A percentile compares a stretch with the other conserved stretches of the same genome.
phyloP scores from a whole-genome alignment of 169 alveolate species.

The Plasmodium vivax region DNA sequence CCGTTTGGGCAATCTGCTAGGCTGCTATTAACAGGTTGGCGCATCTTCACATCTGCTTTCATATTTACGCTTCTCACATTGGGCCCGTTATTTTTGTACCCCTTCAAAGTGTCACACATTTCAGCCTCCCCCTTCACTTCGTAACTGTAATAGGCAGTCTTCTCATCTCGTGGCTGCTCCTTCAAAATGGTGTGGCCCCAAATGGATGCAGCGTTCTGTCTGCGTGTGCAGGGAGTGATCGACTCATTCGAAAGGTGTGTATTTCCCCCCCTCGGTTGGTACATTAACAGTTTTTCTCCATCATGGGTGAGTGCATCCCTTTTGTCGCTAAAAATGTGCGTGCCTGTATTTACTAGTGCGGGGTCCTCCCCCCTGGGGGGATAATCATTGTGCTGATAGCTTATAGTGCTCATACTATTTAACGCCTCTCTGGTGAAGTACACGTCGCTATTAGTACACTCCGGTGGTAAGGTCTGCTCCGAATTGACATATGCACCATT shows the following conservation, averaged over 20 bases:
- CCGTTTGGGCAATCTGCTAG: neutral
- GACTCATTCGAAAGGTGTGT: neutral
- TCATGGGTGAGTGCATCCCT: neutral
- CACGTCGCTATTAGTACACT: neutral
- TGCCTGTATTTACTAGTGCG: neutral
- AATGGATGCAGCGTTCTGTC: neutral
- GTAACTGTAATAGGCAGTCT: neutral
- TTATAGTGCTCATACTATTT: neutral
- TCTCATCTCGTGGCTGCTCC: neutral
- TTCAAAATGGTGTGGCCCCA: neutral
- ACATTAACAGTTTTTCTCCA: neutral
- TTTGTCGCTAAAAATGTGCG: neutral
- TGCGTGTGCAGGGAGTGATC: neutral
- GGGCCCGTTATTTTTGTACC: neutral
- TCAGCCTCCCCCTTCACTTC: neutral
- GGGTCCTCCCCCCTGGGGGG: neutral
- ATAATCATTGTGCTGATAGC: neutral
- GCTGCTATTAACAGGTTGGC: neutral
- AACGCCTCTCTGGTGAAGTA: neutral
- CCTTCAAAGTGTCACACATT: neutral
- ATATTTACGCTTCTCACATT: neutral
- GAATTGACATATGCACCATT: neutral
- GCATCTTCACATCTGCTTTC: neutral
- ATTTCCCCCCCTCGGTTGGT: neutral
- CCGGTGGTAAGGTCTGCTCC: slow-evolving; percentile 11